A percentile compares a stretch with the other conserved stretches of the same genome.
phyloP scores from a whole-genome alignment of 2,329 filamentous ascomycete species.

The Simplicillium aogashimaense region DNA sequence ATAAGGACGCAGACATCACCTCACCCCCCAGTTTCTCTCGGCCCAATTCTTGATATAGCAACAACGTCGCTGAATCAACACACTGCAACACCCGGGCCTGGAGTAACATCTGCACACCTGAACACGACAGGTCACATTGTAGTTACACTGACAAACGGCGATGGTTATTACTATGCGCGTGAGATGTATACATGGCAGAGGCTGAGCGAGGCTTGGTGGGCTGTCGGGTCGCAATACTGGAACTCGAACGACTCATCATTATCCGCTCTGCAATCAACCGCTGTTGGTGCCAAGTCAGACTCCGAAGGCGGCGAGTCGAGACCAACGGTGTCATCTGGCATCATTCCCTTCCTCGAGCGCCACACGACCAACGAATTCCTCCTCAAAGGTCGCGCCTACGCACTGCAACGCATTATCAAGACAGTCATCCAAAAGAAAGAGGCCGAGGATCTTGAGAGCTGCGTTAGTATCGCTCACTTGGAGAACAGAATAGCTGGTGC shows the following conservation, averaged over 20 bases:
- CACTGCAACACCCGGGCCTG: conserved; percentile 64
- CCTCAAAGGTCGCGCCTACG: conserved; percentile 83
- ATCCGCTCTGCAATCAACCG: conserved; percentile 65
- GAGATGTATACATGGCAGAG: conserved; percentile 88
- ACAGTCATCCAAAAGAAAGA: conserved; percentile 78
- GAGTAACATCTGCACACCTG: conserved; percentile 81
- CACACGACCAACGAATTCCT: conserved; percentile 92
- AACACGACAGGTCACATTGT: conserved; percentile 81
- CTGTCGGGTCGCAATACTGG: conserved; percentile 96
- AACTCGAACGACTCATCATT: conserved; percentile 92
- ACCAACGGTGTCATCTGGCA: conserved; percentile 68
- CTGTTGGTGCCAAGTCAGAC: conserved; percentile 46
- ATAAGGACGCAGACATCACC: conserved; percentile 72
- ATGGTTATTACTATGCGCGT: conserved; percentile 83
- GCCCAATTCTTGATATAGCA: conserved; percentile 80
- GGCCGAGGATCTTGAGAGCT: conserved; percentile 84
- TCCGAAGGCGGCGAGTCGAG: conserved; percentile 36
- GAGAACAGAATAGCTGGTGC: conserved; percentile 92
- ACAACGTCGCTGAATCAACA: conserved; percentile 69
- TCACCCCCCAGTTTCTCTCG: conserved; percentile 82
- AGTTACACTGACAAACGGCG: conserved; percentile 87
- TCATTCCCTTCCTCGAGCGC: conserved; percentile 86
- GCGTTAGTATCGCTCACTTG: conserved; percentile 84
- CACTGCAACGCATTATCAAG: conserved; percentile 86
- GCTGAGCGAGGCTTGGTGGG: conserved; percentile 97